Conservation (phyloP, 805 yeast genomes). For the Ogataea pignaliae region DNA sequence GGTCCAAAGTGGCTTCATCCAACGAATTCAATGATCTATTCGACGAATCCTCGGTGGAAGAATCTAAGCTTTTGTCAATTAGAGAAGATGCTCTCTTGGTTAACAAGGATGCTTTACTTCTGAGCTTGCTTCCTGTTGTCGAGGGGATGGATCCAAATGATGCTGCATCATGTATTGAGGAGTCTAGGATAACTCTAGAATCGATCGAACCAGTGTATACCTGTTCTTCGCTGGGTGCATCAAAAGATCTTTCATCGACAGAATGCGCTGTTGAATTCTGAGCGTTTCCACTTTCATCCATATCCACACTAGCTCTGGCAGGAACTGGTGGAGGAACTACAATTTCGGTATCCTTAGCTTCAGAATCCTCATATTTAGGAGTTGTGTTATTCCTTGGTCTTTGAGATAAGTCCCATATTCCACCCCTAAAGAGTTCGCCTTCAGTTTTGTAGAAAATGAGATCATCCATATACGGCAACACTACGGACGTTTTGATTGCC, state of each 20-base stretch:
- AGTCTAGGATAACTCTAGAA: neutral
- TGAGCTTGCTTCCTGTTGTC: constrained; percentile 6
- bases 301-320: neutral
- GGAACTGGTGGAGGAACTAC: neutral
- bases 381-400: constrained; percentile 12
- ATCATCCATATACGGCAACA: constrained; percentile 88
- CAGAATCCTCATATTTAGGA: neutral
- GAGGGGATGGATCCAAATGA: constrained; percentile 5
- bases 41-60: constrained; percentile 9
- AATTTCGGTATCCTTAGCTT: neutral
- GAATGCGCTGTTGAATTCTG: too few relatives aligned
- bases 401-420: constrained; percentile 70
- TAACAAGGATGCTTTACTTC: constrained; percentile 10
- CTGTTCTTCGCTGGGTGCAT: too few relatives aligned
- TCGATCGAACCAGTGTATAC: too few relatives aligned
- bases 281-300: too few relatives aligned
- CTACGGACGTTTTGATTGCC: constrained; percentile 73
- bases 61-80: constrained; percentile 8
- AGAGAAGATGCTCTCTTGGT: constrained; percentile 10
- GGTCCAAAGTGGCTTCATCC: neutral
- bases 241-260: too few relatives aligned
- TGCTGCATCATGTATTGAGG: neutral
- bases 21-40: neutral
- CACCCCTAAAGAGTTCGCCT: constrained; percentile 80
- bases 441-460: constrained; percentile 62